Evolutionary conservation across 257 asterid genomes (phyloP).

Genomic region (Mentha longifolia): DNA sequence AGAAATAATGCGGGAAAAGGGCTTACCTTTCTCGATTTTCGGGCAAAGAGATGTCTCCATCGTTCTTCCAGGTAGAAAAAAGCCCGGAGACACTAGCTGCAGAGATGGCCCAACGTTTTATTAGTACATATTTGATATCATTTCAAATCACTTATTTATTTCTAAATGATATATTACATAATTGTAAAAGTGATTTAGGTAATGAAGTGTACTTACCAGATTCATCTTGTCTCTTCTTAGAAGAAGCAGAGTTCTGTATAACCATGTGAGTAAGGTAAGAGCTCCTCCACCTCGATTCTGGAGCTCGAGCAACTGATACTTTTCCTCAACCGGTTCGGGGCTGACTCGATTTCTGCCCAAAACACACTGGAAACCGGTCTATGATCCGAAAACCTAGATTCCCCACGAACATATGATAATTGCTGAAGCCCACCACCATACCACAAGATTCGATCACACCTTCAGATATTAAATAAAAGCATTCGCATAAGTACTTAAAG

Average conservation of each 20-base stretch:
- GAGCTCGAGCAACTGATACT: conserved; percentile 90
- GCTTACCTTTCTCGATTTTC: conserved; percentile 57
- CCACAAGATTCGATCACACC: conserved; percentile 98
- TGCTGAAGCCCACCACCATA: conserved; percentile 92
- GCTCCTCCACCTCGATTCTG: conserved; percentile 87
- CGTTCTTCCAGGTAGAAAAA: conserved; percentile 50
- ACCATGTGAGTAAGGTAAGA: conserved; percentile 88
- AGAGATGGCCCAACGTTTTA: conserved; percentile 28
- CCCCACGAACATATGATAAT: conserved; percentile 82
- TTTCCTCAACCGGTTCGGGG: conserved; percentile 85
- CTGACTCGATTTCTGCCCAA: conserved; percentile 94
- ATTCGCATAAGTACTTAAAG: conserved; percentile 35
- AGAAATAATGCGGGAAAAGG: conserved; percentile 42
- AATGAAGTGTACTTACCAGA: conserved; percentile 37
- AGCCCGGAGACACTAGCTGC: conserved; percentile 31
- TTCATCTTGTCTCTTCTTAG: conserved; percentile 34
- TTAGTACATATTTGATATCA: conserved; percentile 18
- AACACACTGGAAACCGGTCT: conserved; percentile 94
- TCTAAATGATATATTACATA: not conserved
- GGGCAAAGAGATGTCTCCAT: conserved; percentile 67
- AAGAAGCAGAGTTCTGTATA: conserved; percentile 97
- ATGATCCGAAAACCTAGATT: conserved; percentile 92
- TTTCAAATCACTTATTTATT: not conserved
- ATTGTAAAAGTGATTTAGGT: not conserved
- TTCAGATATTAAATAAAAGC: conserved; percentile 35